Evolutionary conservation across 2,329 filamentous ascomycete genomes (phyloP).

Genomic region (Juglanconis sp.): DNA sequence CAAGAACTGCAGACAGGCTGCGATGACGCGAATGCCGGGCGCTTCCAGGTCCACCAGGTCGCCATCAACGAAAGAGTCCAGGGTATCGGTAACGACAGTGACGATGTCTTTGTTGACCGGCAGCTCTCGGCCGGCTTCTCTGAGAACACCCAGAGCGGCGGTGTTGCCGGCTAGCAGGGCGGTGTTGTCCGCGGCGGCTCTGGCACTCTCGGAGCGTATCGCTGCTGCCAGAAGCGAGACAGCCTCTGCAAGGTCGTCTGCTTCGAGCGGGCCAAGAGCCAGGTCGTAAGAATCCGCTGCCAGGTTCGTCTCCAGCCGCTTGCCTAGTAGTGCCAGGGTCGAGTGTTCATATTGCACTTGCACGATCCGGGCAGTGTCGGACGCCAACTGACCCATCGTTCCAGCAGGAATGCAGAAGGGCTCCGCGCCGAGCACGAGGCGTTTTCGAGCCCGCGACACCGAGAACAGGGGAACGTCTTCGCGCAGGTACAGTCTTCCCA

Average conservation of each 20-base stretch:
- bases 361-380: slow-evolving; percentile 72
- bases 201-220: slow-evolving; percentile 51
- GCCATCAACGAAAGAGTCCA: slow-evolving; percentile 68
- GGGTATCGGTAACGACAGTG: slow-evolving; percentile 76
- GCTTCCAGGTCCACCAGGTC: slow-evolving; percentile 56
- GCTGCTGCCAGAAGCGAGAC: slow-evolving; percentile 72
- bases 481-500: slow-evolving; percentile 70
- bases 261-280: slow-evolving; percentile 51
- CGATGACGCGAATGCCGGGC: slow-evolving; percentile 62
- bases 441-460: slow-evolving; percentile 41
- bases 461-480: slow-evolving; percentile 63
- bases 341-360: slow-evolving; percentile 78
- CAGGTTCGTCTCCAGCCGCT: slow-evolving; percentile 67
- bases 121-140: slow-evolving; percentile 55
- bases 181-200: slow-evolving; percentile 22
- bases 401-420: slow-evolving; percentile 61
- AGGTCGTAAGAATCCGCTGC: slow-evolving; percentile 52
- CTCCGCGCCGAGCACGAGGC: slow-evolving; percentile 42
- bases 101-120: slow-evolving; percentile 70
- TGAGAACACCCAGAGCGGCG: slow-evolving; percentile 47
- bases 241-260: slow-evolving; percentile 67
- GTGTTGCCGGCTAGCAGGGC: slow-evolving; percentile 21
- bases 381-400: slow-evolving; percentile 70
- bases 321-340: slow-evolving; percentile 73
- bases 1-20: slow-evolving; percentile 76